These are phyloP conservation scores for Durio zibethinus DNA, from an alignment of 345 rosid species.

Conservation along the genomic window DNA sequence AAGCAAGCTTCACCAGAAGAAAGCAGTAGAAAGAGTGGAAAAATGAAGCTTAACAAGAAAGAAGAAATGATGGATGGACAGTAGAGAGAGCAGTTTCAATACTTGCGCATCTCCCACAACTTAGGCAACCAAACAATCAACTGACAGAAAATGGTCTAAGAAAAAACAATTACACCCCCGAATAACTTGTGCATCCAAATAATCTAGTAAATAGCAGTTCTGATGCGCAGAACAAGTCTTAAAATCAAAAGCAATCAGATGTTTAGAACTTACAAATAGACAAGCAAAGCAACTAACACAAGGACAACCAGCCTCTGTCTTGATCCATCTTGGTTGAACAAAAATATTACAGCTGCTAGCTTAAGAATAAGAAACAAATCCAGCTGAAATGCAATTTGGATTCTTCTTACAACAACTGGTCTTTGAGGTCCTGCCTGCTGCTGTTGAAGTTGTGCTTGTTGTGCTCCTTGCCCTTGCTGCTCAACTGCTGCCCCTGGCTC, in stretches of 20 bases:
- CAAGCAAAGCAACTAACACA: constrained; percentile 73
- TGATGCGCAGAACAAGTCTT: not conserved
- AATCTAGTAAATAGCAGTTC: not conserved
- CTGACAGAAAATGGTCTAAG: not conserved
- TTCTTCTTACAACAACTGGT: constrained; percentile 79
- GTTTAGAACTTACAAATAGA: constrained; percentile 72
- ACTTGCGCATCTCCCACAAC: not conserved
- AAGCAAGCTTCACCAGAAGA: not conserved
- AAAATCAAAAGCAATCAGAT: constrained; percentile 1
- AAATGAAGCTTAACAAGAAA: not conserved
- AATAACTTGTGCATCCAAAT: not conserved
- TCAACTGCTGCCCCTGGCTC: constrained; percentile 43
- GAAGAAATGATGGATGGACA: not conserved
- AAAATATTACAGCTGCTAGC: constrained; percentile 88
- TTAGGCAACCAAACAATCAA: not conserved
- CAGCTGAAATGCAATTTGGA: constrained; percentile 87
- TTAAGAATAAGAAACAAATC: constrained; percentile 85
- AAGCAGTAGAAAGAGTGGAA: not conserved
- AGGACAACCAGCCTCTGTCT: constrained; percentile 85
- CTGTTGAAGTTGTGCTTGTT: constrained; percentile 59
- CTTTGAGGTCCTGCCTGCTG: constrained; percentile 67
- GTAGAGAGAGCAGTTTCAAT: not conserved
- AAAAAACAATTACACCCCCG: not conserved
- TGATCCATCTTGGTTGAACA: constrained; percentile 98
- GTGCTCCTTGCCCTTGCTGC: constrained; percentile 50